These are phyloP conservation scores for Penicillium coprophilum DNA, from an alignment of 495 filamentous ascomycete species.

Conservation along the genomic window DNA sequence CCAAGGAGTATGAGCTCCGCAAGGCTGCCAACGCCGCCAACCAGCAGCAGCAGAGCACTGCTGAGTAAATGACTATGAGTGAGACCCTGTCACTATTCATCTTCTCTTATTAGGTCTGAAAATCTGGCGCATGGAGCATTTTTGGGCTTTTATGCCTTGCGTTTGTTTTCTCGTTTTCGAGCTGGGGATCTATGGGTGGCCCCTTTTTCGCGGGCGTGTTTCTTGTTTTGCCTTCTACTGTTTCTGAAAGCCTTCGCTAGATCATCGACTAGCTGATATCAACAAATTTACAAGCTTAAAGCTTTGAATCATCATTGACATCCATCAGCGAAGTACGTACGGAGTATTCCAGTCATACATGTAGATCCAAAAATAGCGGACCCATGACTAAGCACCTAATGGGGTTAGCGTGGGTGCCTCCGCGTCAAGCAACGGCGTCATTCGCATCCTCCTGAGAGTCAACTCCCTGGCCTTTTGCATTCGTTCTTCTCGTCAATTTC, in stretches of 20 bases:
- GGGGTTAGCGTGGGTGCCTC: conserved; percentile 26
- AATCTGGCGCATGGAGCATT: conserved; percentile 18
- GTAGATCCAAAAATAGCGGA: conserved; percentile 12
- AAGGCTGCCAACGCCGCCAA: conserved; percentile 72
- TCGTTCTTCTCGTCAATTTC: conserved; percentile 25
- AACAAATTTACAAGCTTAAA: conserved; percentile 5
- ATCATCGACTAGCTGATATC: conserved; percentile 13
- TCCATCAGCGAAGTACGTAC: neutral
- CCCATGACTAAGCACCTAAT: conserved; percentile 25
- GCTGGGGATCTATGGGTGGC: conserved; percentile 1
- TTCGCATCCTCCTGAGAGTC: conserved; percentile 33
- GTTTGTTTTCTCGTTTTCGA: conserved; percentile 13
- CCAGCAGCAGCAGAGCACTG: conserved; percentile 40
- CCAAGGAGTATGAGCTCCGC: conserved; percentile 89
- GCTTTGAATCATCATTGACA: neutral
- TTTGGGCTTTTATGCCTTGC: conserved; percentile 13
- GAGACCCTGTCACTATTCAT: neutral
- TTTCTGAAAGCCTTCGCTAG: neutral
- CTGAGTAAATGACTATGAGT: conserved; percentile 28
- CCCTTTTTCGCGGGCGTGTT: conserved; percentile 1
- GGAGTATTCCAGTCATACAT: neutral
- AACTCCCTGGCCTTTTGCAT: conserved; percentile 20
- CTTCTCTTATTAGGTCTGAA: conserved; percentile 12
- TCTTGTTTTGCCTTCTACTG: conserved; percentile 8
- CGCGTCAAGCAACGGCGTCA: conserved; percentile 33